Evolutionary conservation across 75 land plant species (phyloP), one percentile per base, ranked within the genome.

Genomic region (Isoetes taiwanensis): DNA sequence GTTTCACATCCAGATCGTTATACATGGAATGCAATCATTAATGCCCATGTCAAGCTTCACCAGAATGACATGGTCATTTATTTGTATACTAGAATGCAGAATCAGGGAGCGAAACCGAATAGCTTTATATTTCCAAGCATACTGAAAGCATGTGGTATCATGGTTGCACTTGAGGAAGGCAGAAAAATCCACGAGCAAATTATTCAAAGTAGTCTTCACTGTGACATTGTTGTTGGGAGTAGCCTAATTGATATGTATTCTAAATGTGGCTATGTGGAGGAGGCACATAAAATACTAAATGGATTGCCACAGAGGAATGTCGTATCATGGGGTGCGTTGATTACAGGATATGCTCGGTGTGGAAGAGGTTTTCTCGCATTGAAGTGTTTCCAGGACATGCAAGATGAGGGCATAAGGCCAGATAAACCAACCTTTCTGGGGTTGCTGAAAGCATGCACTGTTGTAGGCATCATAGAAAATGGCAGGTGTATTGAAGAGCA

Each of bases 271-370:
- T 40, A 32, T 17, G 57, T n/a, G 4, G 11, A 11, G 17, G 16
- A 35, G 12, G 63, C 63, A 60, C 24, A 28, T 28, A 17, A 41
- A 28, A 14, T 60, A 12, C n/a, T 60, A 12, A 28, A 60, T 38
- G 5, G 8, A 20, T 23, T 60, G 17, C 63, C 27, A 23, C 21
- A 17, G 5, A 16, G 63, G 9, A 43, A 60, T 60, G 57, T 24
- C 2, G 25, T 43, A 9, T 21, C 57, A 16, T 60, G 63, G 63
- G 43, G 27, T 30, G 4, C 57, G 14, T 11, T 60, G 14, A 60
- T 60, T 52, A 24, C 63, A 3, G 60, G 63, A 21, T 48, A 52
- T 43, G 29, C 57, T 26, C 41, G 43, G 50, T 54, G 26, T 14
- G 63, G 63, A 24, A 8, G 43, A 42, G 56, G 27, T 46, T 17